Conservation (phyloP, 306 rosid genomes). For the Malus sieversii region DNA sequence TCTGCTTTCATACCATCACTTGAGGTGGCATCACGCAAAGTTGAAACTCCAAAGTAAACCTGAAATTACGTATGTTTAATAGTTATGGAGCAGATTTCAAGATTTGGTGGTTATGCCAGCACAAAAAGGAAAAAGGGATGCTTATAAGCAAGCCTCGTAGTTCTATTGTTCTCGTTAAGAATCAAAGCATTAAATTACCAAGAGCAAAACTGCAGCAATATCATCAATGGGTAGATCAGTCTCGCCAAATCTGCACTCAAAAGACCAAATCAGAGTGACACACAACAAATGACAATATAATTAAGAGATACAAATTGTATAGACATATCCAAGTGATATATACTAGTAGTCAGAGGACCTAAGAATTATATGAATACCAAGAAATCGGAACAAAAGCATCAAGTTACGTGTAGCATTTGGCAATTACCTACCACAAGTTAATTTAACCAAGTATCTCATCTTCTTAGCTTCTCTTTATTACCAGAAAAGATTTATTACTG, state of each 20-base stretch:
- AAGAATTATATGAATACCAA: not conserved
- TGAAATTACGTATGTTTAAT: conserved; percentile 22
- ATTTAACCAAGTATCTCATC: not conserved
- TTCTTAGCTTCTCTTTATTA: not conserved
- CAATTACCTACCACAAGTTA: not conserved
- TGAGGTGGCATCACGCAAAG: conserved; percentile 82
- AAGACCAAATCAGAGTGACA: conserved; percentile 14
- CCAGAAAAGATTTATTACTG: not conserved
- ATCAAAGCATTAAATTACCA: conserved; percentile 43
- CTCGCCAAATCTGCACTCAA: conserved; percentile 70
- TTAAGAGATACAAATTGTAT: not conserved
- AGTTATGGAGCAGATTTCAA: conserved; percentile 11
- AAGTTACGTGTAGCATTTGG: not conserved
- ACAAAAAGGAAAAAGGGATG: not conserved
- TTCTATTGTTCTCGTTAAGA: not conserved
- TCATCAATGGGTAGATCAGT: conserved; percentile 91
- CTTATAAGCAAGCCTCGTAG: not conserved
- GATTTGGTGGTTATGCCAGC: conserved; percentile 1
- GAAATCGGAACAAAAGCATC: not conserved
- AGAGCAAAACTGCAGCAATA: conserved; percentile 80
- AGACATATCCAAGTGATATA: not conserved
- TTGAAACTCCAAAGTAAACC: conserved; percentile 95
- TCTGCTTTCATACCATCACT: conserved; percentile 69
- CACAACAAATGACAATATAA: conserved; percentile 1
- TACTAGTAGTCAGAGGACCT: not conserved